phyloP scores from a whole-genome alignment of 108 stramenopile species.

The Skeletonema menzelii region DNA sequence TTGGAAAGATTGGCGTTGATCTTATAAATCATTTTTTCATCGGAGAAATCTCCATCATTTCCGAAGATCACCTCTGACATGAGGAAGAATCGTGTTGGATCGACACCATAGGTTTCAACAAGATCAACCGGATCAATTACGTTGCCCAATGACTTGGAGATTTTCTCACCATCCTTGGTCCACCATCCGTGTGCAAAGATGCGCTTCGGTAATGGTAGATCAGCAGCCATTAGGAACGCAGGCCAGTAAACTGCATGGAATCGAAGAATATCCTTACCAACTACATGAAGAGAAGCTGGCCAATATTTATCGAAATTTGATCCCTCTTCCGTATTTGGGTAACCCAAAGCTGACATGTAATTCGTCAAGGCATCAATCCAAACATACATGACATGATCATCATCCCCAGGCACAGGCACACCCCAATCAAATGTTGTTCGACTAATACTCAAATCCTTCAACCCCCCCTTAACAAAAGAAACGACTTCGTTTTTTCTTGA shows the following conservation, averaged over 20 bases:
- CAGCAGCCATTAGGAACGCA: slow-evolving; percentile 95
- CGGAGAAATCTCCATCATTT: slow-evolving; percentile 91
- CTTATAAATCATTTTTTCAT: slow-evolving; percentile 82
- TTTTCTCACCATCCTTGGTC: slow-evolving; percentile 97
- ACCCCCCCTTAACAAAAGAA: slow-evolving; percentile 85
- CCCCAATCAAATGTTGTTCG: slow-evolving; percentile 95
- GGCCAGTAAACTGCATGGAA: slow-evolving; percentile 99
- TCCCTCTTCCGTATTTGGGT: slow-evolving; percentile 65
- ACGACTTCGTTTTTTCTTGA: slow-evolving; percentile 87
- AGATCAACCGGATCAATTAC: slow-evolving; percentile 94
- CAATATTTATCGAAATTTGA: slow-evolving; percentile 69
- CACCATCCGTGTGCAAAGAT: slow-evolving; percentile 98
- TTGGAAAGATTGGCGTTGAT: slow-evolving; percentile 91
- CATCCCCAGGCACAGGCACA: slow-evolving; percentile 89
- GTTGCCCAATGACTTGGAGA: slow-evolving; percentile 93
- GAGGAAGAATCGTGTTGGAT: slow-evolving; percentile 92
- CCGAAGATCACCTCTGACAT: slow-evolving; percentile 91
- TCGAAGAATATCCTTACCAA: slow-evolving; percentile 98
- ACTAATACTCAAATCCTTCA: slow-evolving; percentile 91
- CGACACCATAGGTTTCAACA: slow-evolving; percentile 88
- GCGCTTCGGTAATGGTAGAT: slow-evolving; percentile 87
- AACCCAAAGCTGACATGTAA: slow-evolving; percentile 94
- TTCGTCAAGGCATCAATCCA: slow-evolving; percentile 98
- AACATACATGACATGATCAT: slow-evolving; percentile 95
- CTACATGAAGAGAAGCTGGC: slow-evolving; percentile 91